Base-by-base conservation (phyloP, 208 protist species). In the Acanthamoeba castellanii region DNA sequence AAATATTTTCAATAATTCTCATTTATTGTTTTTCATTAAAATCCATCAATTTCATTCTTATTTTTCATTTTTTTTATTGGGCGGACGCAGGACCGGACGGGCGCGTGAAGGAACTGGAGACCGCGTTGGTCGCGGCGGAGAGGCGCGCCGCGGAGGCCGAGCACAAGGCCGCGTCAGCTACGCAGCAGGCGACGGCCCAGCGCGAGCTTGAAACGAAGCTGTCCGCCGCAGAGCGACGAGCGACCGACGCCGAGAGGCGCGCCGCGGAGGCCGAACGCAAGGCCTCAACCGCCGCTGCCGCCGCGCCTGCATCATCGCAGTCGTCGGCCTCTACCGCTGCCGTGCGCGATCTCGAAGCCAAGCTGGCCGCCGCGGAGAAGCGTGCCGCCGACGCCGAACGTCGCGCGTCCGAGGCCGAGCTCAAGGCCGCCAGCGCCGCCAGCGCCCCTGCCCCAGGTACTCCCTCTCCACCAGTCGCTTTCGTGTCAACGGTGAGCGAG, bases 331-430 rank as follows among this genome's bases (percentile, higher is more conserved):
- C 14, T 0, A 66, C 11, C 59, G 59, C 59, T n/a, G 59, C 59
- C 22, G 59, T 66, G 59, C 59, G 59, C 59, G 59, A 66, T n/a
- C 70, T 78, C 70, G 70, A 78, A n/a, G n/a, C 70, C 70, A 78
- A 78, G 37, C 70, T 78, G 16, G 70, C 70, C 70, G 32, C 22
- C 20, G 70, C 70, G 8, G 70, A 78, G 70, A 78, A 78, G 70
- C 70, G 70, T n/a, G 70, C 70, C 70, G 30, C 70, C 14, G 70
- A 78, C 8, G 70, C 70, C 70, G 59, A 66, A n/a, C 59, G 59
- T 20, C 59, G 59, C 25, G 59, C 59, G 22, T 0, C 59, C 11
- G 59, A 66, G 25, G 59, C 59, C 59, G 70, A 78, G 70, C 70
- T 14, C 70, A 78, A 78, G 70, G 70, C 70, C 37, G 0, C 22